phyloP scores from a whole-genome alignment of 768 basidiomycete species.

The Nidula microcarpa region DNA sequence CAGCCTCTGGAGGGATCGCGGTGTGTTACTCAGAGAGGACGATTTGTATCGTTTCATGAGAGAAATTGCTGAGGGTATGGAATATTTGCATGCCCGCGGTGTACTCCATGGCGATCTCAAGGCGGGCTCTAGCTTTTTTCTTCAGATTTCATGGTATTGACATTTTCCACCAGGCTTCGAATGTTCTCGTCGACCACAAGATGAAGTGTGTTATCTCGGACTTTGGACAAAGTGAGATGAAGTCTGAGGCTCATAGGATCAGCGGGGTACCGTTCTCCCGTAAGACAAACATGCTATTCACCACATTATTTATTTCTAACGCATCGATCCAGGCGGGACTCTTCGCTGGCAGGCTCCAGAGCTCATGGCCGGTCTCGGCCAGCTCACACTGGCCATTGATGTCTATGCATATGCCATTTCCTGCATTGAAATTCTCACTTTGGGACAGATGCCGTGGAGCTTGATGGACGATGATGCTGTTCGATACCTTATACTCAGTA shows the following conservation, averaged over 20 bases:
- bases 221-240: slow-evolving; percentile 82
- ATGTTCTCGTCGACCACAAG: slow-evolving; percentile 71
- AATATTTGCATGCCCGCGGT: slow-evolving; percentile 66
- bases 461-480: slow-evolving; percentile 48
- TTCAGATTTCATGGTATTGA: neutral
- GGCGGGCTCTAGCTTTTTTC: slow-evolving; percentile 29
- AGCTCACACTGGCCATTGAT: slow-evolving; percentile 53
- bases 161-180: slow-evolving; percentile 46
- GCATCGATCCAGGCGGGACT: slow-evolving; percentile 45
- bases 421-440: slow-evolving; percentile 60
- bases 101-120: slow-evolving; percentile 83
- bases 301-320: neutral
- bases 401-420: slow-evolving; percentile 69
- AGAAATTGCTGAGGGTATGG: slow-evolving; percentile 80
- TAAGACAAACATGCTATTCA: slow-evolving; percentile 22
- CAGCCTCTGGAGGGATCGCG: no score
- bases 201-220: slow-evolving; percentile 73
- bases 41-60: slow-evolving; percentile 61
- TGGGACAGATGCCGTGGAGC: slow-evolving; percentile 61
- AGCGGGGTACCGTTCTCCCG: slow-evolving; percentile 48
- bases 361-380: slow-evolving; percentile 44
- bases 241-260: slow-evolving; percentile 61
- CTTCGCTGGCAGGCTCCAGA: slow-evolving; percentile 75
- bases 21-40: slow-evolving; percentile 22
- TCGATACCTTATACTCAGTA: slow-evolving; percentile 47